These are phyloP conservation scores for Alternaria brassicicola DNA, from an alignment of 2,329 filamentous ascomycete species.

Conservation along the genomic window DNA sequence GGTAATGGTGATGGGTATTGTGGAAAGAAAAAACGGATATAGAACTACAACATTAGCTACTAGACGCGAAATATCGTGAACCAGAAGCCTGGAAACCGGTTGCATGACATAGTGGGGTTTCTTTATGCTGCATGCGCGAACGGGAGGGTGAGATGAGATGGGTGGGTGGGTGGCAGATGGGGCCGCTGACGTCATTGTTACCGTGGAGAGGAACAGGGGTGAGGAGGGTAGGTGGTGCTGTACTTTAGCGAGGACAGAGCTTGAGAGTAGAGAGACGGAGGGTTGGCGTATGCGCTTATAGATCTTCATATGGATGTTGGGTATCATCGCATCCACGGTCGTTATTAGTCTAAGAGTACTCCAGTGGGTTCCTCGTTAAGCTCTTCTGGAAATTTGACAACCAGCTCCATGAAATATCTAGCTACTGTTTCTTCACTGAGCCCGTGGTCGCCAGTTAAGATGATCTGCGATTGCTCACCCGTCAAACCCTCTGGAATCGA, in stretches of 20 bases:
- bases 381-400: background rate
- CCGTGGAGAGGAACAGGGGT: constrained; percentile 12
- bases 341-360: background rate
- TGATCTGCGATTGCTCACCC: background rate
- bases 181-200: constrained; percentile 29
- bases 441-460: background rate
- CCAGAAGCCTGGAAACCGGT: background rate
- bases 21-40: background rate
- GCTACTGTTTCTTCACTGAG: background rate
- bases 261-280: background rate
- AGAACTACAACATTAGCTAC: background rate
- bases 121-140: background rate
- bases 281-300: background rate
- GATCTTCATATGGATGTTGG: background rate
- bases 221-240: constrained; percentile 2
- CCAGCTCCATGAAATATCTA: background rate
- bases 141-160: background rate
- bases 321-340: background rate
- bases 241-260: background rate
- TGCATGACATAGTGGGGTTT: background rate
- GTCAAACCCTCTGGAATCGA: background rate
- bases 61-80: background rate
- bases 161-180: constrained; percentile 1
- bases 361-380: background rate
- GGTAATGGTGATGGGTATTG: background rate